Evolutionary conservation across 257 asterid species (phyloP).

Genomic region (Prunella vulgaris): DNA sequence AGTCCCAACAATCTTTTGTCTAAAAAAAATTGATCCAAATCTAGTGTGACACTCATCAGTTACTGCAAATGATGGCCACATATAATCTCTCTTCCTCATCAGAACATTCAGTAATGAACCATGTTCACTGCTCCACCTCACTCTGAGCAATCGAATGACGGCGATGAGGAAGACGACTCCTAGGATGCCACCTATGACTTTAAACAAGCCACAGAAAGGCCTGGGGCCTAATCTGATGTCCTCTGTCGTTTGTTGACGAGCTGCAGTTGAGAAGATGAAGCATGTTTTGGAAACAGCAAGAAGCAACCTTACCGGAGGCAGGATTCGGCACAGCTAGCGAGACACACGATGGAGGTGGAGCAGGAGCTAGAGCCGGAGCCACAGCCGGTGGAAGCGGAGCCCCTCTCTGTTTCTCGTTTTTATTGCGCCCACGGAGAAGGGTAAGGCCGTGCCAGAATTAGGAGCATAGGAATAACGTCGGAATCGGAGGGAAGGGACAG

Average conservation of each 20-base stretch:
- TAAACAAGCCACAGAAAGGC: conserved; percentile 40
- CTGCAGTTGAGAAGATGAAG: conserved; percentile 33
- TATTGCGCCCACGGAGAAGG: no score
- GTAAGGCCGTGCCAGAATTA: no score
- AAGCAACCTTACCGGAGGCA: no score
- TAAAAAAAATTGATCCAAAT: conserved; percentile 3
- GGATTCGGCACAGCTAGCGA: no score
- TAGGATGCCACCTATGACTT: conserved; percentile 25
- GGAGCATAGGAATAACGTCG: no score
- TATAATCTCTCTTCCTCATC: neutral
- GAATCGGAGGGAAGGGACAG: no score
- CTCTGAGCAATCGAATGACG: neutral
- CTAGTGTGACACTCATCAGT: neutral
- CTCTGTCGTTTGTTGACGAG: conserved; percentile 13
- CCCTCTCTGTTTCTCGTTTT: no score
- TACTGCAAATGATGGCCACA: conserved; percentile 12
- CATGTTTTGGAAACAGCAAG: no score
- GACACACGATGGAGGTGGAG: no score
- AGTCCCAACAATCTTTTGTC: neutral
- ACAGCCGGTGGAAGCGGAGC: no score
- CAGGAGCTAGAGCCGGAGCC: no score
- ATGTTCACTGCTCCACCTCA: neutral
- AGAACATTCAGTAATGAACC: neutral
- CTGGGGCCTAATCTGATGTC: conserved; percentile 30
- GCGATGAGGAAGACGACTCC: conserved; percentile 8